Conservation (phyloP, 1,284 basidiomycete genomes). For the Crepidotus sp. region DNA sequence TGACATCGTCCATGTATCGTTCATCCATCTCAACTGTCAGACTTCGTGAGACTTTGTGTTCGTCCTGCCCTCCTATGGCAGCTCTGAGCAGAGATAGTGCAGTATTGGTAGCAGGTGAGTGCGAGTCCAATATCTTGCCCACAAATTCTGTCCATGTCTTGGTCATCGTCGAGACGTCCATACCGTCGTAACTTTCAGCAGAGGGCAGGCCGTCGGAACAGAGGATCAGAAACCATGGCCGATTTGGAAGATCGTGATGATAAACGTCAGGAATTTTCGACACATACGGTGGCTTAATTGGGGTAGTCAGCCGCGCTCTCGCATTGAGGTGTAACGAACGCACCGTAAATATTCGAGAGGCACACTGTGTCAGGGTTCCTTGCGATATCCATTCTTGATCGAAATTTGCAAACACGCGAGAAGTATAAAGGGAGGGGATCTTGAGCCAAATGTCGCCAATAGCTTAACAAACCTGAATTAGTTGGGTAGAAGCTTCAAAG, state of each 20-base stretch:
- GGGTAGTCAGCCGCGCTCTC: not conserved
- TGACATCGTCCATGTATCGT: conserved; percentile 64
- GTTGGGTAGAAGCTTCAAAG: conserved; percentile 9
- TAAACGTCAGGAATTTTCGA: conserved; percentile 17
- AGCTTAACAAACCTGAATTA: conserved; percentile 32
- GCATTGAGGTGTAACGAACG: conserved; percentile 28
- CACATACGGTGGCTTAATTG: conserved; percentile 17
- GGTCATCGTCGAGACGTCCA: conserved; percentile 9
- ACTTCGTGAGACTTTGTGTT: conserved; percentile 41
- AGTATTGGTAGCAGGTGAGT: conserved; percentile 27
- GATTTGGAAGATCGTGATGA: conserved; percentile 10
- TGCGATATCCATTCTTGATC: conserved; percentile 40
- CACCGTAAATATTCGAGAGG: conserved; percentile 46
- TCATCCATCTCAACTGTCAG: conserved; percentile 57
- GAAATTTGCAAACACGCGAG: conserved; percentile 41
- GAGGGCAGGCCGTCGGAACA: conserved; percentile 16
- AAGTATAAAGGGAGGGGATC: conserved; percentile 47
- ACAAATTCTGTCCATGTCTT: conserved; percentile 14
- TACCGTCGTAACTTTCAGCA: conserved; percentile 12
- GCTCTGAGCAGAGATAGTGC: conserved; percentile 48
- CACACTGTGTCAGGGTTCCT: conserved; percentile 31
- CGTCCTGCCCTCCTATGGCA: conserved; percentile 41
- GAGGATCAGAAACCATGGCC: conserved; percentile 16
- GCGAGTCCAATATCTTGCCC: conserved; percentile 11
- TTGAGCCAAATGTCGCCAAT: conserved; percentile 59